phyloP scores from a whole-genome alignment of 495 filamentous ascomycete species.

The Immersiella caudata region DNA sequence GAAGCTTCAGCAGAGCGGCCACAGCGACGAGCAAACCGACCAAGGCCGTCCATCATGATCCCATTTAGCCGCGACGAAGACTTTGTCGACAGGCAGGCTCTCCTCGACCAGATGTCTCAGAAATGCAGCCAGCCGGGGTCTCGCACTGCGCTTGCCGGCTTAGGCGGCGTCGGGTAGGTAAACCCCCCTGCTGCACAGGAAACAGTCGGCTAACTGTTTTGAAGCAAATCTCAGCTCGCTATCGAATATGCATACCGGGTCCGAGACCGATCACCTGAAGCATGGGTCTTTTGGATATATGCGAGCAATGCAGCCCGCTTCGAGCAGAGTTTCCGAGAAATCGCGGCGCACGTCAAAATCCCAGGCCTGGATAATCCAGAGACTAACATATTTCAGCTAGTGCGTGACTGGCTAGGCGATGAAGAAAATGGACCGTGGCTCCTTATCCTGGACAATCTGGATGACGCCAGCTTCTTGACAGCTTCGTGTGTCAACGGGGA shows the following conservation, averaged over 20 bases:
- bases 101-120: constrained; percentile 7
- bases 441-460: constrained; percentile 12
- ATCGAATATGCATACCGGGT: constrained; percentile 13
- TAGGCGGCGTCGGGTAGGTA: constrained; percentile 12
- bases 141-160: constrained; percentile 10
- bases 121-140: constrained; percentile 6
- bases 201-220: background rate
- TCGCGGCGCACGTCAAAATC: constrained; percentile 1
- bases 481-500: constrained; percentile 3
- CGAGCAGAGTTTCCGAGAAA: constrained; percentile 15
- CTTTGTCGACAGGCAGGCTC: constrained; percentile 9
- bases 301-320: constrained; percentile 13
- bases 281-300: constrained; percentile 10
- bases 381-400: constrained; percentile 12
- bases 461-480: constrained; percentile 4
- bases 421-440: constrained; percentile 5
- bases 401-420: constrained; percentile 2
- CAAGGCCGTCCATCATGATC: constrained; percentile 8
- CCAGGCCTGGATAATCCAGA: background rate
- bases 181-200: background rate
- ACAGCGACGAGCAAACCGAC: background rate
- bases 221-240: constrained; percentile 10
- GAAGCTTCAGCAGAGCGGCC: constrained; percentile 11
- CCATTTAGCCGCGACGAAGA: constrained; percentile 9
- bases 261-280: constrained; percentile 10